phyloP scores from a whole-genome alignment of 202 grass and related monocot species.

The Cymbopogon flexuosus region DNA sequence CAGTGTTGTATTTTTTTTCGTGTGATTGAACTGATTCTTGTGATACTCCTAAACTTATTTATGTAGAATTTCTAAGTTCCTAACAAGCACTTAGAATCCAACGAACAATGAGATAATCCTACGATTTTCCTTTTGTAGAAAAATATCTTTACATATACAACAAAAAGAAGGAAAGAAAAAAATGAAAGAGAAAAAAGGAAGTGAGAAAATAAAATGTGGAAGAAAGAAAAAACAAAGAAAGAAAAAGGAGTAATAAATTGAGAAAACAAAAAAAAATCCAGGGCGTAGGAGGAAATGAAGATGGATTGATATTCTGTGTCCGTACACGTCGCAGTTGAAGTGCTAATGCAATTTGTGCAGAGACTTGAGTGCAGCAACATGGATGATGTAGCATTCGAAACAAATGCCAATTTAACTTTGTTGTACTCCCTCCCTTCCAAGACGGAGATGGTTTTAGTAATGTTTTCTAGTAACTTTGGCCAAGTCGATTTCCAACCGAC shows the following conservation, averaged over 20 bases:
- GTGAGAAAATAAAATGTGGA: background rate
- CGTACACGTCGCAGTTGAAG: background rate
- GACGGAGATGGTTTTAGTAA: too few relatives aligned
- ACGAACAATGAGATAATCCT: too few relatives aligned
- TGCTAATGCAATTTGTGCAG: background rate
- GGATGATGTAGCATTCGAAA: slow-evolving; percentile 7
- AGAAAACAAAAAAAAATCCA: background rate
- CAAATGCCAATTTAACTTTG: background rate
- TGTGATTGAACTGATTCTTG: too few relatives aligned
- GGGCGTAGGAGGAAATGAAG: background rate
- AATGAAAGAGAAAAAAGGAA: background rate
- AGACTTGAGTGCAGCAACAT: background rate
- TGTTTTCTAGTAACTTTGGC: background rate
- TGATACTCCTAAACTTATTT: too few relatives aligned
- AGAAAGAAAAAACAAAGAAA: background rate
- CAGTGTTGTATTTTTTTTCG: too few relatives aligned
- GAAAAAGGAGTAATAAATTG: background rate
- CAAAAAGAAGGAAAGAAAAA: background rate
- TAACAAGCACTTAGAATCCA: too few relatives aligned
- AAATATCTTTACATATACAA: too few relatives aligned
- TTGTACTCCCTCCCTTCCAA: background rate
- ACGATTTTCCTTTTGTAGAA: too few relatives aligned
- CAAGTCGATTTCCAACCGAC: background rate
- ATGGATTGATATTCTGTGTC: background rate
- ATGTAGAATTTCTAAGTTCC: too few relatives aligned